These are phyloP conservation scores for Trichoderma hamatum DNA, from an alignment of 2,329 filamentous ascomycete species.

Conservation along the genomic window DNA sequence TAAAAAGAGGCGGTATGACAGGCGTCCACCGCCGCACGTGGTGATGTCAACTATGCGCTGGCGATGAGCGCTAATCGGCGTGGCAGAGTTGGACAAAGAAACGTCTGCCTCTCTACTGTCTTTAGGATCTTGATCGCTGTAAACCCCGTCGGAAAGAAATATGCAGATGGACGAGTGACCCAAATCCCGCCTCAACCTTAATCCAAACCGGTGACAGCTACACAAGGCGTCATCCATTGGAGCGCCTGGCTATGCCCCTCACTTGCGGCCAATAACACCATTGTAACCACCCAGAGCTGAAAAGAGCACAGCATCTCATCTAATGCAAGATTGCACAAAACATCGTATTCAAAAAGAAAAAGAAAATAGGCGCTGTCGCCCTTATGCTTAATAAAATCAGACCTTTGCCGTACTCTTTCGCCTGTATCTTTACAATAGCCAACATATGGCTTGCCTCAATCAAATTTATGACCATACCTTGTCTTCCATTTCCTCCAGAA, in stretches of 20 bases:
- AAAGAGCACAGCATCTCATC: not conserved
- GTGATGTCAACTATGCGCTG: conserved; percentile 6
- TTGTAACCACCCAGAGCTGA: not conserved
- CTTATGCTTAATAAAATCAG: not conserved
- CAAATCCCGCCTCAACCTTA: not conserved
- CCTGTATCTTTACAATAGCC: not conserved
- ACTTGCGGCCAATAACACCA: not conserved
- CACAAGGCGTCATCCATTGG: not conserved
- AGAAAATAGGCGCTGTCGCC: not conserved
- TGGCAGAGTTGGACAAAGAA: not conserved
- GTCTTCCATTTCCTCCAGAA: not conserved
- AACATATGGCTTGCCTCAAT: not conserved
- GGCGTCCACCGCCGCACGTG: not conserved
- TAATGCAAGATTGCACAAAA: conserved; percentile 8
- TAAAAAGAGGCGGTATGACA: not conserved
- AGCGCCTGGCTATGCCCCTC: not conserved
- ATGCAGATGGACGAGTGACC: not conserved
- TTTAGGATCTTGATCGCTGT: not conserved
- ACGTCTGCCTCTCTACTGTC: not conserved
- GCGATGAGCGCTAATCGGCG: not conserved
- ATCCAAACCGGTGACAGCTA: not conserved
- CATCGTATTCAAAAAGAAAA: conserved; percentile 14
- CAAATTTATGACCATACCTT: not conserved
- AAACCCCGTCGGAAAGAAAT: conserved; percentile 6
- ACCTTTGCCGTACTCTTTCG: not conserved